These are phyloP conservation scores for Albophoma yamanashiensis DNA, from an alignment of 2,329 filamentous ascomycete genomes.

Conservation along the genomic window DNA sequence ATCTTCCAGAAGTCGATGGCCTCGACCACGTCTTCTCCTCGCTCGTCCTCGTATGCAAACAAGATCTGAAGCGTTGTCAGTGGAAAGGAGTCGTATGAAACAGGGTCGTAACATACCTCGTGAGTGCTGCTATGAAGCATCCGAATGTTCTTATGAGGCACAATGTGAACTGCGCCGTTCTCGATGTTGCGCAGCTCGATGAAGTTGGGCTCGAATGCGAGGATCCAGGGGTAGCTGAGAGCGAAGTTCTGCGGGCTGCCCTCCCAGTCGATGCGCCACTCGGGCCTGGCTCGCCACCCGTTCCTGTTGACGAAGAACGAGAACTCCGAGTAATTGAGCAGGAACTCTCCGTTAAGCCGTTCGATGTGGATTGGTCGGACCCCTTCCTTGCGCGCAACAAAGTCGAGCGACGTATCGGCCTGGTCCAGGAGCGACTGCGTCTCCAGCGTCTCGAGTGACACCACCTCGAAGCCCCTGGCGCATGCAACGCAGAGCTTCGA, in stretches of 20 bases:
- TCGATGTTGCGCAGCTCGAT: conserved; percentile 96
- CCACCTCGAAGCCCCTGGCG: conserved; percentile 91
- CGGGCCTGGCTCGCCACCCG: conserved; percentile 88
- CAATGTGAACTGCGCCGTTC: conserved; percentile 87
- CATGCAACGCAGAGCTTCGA: conserved; percentile 96
- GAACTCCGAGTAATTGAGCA: conserved; percentile 97
- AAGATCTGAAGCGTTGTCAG: conserved; percentile 55
- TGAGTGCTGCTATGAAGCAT: conserved; percentile 96
- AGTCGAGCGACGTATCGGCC: conserved; percentile 94
- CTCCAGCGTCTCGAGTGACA: conserved; percentile 93
- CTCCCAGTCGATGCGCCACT: conserved; percentile 98
- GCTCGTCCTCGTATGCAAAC: conserved; percentile 94
- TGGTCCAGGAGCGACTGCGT: conserved; percentile 95
- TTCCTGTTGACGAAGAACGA: conserved; percentile 99
- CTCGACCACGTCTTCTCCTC: conserved; percentile 85
- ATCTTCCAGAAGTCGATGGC: conserved; percentile 94
- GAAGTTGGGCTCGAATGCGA: conserved; percentile 95
- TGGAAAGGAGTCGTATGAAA: background rate
- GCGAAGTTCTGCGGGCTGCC: conserved; percentile 87
- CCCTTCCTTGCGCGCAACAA: conserved; percentile 87
- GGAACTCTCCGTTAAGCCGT: conserved; percentile 89
- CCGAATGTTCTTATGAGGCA: conserved; percentile 91
- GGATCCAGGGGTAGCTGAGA: conserved; percentile 90
- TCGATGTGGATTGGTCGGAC: conserved; percentile 96
- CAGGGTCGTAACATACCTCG: conserved; percentile 54